A percentile compares a stretch with the other conserved stretches of the same genome.
These are phyloP conservation scores for Leccinum angustisporum DNA, from an alignment of 1,284 basidiomycete genomes.

Conservation along the genomic window DNA sequence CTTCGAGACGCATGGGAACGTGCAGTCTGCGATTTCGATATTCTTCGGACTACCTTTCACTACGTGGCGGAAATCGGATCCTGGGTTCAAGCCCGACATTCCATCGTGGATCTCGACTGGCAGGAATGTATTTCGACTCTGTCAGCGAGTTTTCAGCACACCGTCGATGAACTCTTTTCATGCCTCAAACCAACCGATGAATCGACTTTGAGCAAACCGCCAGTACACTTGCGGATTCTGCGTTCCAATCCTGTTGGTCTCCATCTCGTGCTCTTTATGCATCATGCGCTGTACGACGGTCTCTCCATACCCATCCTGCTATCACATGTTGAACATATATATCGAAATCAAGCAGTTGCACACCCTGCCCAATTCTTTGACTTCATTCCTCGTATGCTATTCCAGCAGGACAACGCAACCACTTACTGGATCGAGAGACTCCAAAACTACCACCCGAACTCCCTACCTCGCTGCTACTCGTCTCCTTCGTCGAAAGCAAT, in stretches of 20 bases:
- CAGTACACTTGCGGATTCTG: constrained; percentile 38
- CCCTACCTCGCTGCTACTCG: constrained; percentile 14
- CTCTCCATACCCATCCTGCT: constrained; percentile 42
- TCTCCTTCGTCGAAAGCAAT: constrained; percentile 10
- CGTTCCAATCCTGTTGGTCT: constrained; percentile 15
- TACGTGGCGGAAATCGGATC: constrained; percentile 38
- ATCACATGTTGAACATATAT: constrained; percentile 36
- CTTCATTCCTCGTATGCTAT: constrained; percentile 34
- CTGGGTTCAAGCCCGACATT: constrained; percentile 48
- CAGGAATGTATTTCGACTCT: constrained; percentile 18
- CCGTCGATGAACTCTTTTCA: constrained; percentile 22
- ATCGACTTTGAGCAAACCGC: constrained; percentile 33
- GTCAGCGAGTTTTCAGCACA: constrained; percentile 13
- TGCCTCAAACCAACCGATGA: constrained; percentile 24
- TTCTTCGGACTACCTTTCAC: constrained; percentile 50
- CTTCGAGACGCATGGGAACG: constrained; percentile 40
- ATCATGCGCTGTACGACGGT: constrained; percentile 55
- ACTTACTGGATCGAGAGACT: constrained; percentile 42
- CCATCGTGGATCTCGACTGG: constrained; percentile 38
- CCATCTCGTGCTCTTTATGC: constrained; percentile 43
- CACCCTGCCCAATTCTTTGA: constrained; percentile 37
- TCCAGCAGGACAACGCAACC: constrained; percentile 42
- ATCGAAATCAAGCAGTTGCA: constrained; percentile 26
- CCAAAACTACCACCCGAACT: constrained; percentile 26
- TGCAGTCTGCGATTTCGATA: constrained; percentile 35